Conservation (phyloP, 192 early-diverging fungal genomes). For the Coemansia sp. region DNA sequence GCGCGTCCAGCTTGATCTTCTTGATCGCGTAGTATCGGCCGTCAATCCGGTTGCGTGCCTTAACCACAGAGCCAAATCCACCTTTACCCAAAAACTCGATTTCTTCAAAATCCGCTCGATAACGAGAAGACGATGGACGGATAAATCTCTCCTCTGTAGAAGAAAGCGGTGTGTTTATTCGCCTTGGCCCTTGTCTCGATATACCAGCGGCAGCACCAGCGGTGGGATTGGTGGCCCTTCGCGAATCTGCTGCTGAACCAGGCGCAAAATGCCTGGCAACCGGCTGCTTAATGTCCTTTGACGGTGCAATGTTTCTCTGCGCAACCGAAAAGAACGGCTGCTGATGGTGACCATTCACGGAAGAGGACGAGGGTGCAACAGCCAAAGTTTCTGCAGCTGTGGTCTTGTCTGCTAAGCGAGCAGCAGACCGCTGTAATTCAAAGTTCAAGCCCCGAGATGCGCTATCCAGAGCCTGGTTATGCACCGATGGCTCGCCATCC, state of each 20-base stretch:
- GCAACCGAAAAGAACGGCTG: constrained; percentile 39
- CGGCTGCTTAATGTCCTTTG: neutral
- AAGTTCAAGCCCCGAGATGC: constrained; percentile 34
- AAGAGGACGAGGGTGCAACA: no score
- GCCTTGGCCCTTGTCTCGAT: neutral
- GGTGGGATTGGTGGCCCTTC: neutral
- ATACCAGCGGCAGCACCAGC: neutral
- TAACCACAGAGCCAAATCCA: constrained; percentile 94
- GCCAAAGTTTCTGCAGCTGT: neutral
- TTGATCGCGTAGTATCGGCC: constrained; percentile 87
- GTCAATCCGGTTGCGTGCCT: constrained; percentile 85
- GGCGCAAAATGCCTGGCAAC: neutral
- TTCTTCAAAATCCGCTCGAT: constrained; percentile 76
- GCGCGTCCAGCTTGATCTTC: constrained; percentile 82
- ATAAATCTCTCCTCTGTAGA: constrained; percentile 21
- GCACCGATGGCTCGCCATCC: constrained; percentile 45
- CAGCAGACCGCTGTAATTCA: constrained; percentile 29
- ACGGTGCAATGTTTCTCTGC: constrained; percentile 25
- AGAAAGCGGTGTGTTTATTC: neutral
- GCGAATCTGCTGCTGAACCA: neutral
- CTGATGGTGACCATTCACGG: neutral
- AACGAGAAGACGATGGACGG: constrained; percentile 58
- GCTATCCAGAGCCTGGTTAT: constrained; percentile 46
- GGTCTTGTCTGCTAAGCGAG: constrained; percentile 1
- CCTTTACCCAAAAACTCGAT: constrained; percentile 76